Base-by-base conservation (phyloP, 2,329 filamentous ascomycete genomes). In the Torrubiellomyces zombiae region DNA sequence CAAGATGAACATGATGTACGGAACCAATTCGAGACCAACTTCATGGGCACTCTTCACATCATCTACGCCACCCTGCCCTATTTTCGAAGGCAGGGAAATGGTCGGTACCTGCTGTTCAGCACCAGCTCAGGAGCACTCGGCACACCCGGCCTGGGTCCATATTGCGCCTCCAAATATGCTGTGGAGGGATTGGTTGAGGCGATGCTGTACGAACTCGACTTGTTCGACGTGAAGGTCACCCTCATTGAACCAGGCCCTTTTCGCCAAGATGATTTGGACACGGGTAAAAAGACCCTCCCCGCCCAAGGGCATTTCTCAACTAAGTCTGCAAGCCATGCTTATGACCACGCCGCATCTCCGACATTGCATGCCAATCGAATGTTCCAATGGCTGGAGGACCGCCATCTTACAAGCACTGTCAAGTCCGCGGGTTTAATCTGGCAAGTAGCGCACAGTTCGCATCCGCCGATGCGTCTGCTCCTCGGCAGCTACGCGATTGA, bases 21-120 rank as follows among this genome's bases (percentile, higher is more conserved):
- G 30, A 86, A 92, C 42, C 89, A 95, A 50, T 94, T 95, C 53
- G 82, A 91, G 58, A 94, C 85, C 13, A 98, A 98, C 51, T 93
- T 94, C 51, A 86, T 92, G 62, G 89, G 89, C 27, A 91, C 83
- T 0, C 53, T 95, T 31, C 79, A 95, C 51, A 93, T 98, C 39
- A 76, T 95, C 30, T 83, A 94, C 47, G 59, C 80, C 12, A 85
- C 78, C 2, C 56, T 95, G 18, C 83, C 85, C 1, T 82, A 92
- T 53, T 91, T 95, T 39, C 73, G 86, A 25, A 63, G 73, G 34
- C 75, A 81, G 35, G 63, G 65, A 13, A 60, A 58, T 1, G 89
- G 89, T 1, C 69, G 85, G 16, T 95, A 94, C 48, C 61, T 95
- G 25, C 92, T 95, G 34, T 94, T 95, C 54, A 93, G 82, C 44